Evolutionary conservation across 2,329 filamentous ascomycete genomes (phyloP).

Genomic region (Verticillium longisporum): DNA sequence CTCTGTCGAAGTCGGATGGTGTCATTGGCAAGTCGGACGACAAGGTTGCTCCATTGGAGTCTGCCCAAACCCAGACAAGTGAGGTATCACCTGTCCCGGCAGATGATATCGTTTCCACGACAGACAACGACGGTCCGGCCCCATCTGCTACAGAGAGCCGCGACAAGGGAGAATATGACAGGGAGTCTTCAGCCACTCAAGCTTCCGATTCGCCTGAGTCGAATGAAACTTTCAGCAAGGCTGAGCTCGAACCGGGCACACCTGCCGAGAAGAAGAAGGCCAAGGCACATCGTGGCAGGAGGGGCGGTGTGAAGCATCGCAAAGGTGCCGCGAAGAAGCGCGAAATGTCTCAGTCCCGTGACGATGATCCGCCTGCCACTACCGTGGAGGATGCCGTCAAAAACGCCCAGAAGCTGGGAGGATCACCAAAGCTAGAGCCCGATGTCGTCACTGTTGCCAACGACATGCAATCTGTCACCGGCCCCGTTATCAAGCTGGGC

Average conservation of each 20-base stretch:
- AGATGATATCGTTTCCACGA: no score
- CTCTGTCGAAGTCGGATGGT: neutral
- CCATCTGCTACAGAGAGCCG: neutral
- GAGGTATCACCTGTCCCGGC: neutral
- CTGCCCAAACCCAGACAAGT: neutral
- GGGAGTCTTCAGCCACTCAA: neutral
- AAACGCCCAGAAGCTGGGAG: constrained; percentile 51
- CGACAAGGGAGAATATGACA: constrained; percentile 5
- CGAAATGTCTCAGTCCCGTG: constrained; percentile 42
- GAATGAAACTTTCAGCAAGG: neutral
- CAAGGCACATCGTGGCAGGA: constrained; percentile 63
- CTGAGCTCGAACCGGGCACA: constrained; percentile 18
- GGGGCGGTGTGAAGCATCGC: constrained; percentile 63
- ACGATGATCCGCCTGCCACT: constrained; percentile 34
- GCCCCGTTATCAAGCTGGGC: constrained; percentile 53
- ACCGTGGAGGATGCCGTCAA: constrained; percentile 57
- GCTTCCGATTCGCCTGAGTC: neutral
- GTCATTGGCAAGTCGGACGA: neutral
- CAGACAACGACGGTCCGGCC: neutral
- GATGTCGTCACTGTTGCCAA: constrained; percentile 53
- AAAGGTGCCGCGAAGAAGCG: constrained; percentile 50
- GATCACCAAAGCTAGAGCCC: constrained; percentile 48
- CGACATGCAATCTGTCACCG: constrained; percentile 53
- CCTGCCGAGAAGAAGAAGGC: constrained; percentile 61
- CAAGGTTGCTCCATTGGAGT: neutral